Evolutionary conservation across 2,329 filamentous ascomycete species (phyloP).

Genomic region (Xylaria sp.): DNA sequence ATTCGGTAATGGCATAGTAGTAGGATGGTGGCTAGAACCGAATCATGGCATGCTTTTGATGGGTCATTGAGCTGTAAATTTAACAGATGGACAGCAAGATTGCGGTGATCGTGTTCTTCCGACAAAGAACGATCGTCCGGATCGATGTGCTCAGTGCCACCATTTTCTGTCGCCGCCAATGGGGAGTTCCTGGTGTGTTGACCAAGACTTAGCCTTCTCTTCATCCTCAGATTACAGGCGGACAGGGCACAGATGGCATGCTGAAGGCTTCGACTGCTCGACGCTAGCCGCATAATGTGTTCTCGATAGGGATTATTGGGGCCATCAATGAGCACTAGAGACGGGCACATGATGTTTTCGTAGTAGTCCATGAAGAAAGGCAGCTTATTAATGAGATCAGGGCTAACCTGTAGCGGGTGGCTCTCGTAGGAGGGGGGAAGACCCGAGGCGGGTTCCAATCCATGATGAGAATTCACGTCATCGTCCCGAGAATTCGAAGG

Average conservation of each 20-base stretch:
- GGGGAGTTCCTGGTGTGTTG: conserved; percentile 65
- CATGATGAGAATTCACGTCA: conserved; percentile 54
- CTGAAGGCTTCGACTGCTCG: conserved; percentile 83
- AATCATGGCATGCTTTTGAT: conserved; percentile 80
- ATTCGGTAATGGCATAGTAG: conserved; percentile 93
- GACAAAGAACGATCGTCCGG: conserved; percentile 74
- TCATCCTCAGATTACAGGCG: conserved; percentile 91
- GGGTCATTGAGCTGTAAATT: conserved; percentile 87
- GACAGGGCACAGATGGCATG: conserved; percentile 91
- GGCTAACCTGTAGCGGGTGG: conserved; percentile 63
- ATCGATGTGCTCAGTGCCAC: conserved; percentile 58
- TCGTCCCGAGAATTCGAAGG: conserved; percentile 58
- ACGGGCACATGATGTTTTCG: conserved; percentile 89
- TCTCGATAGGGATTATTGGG: conserved; percentile 86
- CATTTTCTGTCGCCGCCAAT: conserved; percentile 56
- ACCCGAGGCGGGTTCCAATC: conserved; percentile 57
- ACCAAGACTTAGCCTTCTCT: conserved; percentile 72
- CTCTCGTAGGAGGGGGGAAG: conserved; percentile 59
- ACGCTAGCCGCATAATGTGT: conserved; percentile 82
- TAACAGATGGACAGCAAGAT: conserved; percentile 80
- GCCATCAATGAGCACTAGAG: conserved; percentile 90
- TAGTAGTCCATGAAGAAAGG: conserved; percentile 94
- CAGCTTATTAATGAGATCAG: conserved; percentile 78
- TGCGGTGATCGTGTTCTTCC: conserved; percentile 85
- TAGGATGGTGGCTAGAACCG: conserved; percentile 86